phyloP scores from a whole-genome alignment of 75 land plant species.

The Chamaecyparis obtusa region DNA sequence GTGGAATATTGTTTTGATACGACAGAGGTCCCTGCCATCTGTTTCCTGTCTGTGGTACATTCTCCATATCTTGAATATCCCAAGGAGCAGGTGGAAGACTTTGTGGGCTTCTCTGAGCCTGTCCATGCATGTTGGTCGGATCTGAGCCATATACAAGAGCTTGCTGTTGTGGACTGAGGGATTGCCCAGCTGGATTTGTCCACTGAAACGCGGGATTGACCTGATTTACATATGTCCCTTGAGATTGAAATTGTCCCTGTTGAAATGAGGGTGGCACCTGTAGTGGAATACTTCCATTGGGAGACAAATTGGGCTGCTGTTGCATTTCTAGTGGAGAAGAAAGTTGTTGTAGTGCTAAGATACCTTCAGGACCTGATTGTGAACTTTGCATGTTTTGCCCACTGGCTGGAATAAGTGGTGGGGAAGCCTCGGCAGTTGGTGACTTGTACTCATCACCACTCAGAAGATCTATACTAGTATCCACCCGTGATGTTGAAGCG shows the following conservation, averaged over 20 bases:
- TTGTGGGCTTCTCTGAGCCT: neutral
- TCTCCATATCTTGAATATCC: slow-evolving; percentile 43
- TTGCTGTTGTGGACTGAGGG: slow-evolving; percentile 25
- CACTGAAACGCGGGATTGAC: slow-evolving; percentile 19
- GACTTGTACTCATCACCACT: slow-evolving; percentile 52
- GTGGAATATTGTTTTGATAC: neutral
- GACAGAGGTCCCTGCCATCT: neutral
- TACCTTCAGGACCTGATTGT: slow-evolving; percentile 7
- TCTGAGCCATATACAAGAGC: slow-evolving; percentile 26
- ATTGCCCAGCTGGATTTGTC: slow-evolving; percentile 33
- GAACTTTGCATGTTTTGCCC: slow-evolving; percentile 19
- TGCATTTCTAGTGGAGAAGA: slow-evolving; percentile 17
- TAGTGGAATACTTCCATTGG: slow-evolving; percentile 43
- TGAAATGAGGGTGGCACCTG: slow-evolving; percentile 24
- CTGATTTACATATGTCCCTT: slow-evolving; percentile 16
- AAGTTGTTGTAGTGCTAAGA: slow-evolving; percentile 21
- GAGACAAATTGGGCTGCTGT: slow-evolving; percentile 22
- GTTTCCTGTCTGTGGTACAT: slow-evolving; percentile 12
- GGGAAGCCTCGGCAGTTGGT: slow-evolving; percentile 30
- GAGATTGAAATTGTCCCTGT: slow-evolving; percentile 27
- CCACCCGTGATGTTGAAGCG: slow-evolving; percentile 23
- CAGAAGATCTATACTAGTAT: slow-evolving; percentile 61
- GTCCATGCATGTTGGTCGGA: slow-evolving; percentile 8
- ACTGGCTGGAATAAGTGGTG: slow-evolving; percentile 46
- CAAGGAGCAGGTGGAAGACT: slow-evolving; percentile 72